phyloP scores from a whole-genome alignment of 2,329 filamentous ascomycete species.

The Fusarium caatingaense region DNA sequence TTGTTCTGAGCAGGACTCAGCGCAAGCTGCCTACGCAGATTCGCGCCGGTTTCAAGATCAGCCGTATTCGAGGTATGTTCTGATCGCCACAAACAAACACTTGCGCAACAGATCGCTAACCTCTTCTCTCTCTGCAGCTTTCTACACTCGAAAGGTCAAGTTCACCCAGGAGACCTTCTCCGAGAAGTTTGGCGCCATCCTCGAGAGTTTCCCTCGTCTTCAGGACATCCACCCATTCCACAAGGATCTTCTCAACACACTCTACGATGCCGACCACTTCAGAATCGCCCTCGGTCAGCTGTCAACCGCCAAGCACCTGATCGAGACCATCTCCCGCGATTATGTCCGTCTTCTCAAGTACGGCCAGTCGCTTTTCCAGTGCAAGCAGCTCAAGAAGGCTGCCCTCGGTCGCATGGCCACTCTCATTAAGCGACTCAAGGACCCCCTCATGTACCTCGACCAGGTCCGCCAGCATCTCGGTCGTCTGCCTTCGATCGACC shows the following conservation, averaged over 20 bases:
- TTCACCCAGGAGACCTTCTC: constrained; percentile 97
- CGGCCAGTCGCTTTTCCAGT: constrained; percentile 96
- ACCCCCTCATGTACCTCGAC: constrained; percentile 94
- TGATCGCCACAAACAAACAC: neutral
- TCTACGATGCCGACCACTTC: constrained; percentile 99
- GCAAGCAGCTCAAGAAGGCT: constrained; percentile 97
- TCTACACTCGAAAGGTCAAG: constrained; percentile 98
- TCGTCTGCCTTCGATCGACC: constrained; percentile 97
- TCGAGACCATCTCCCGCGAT: constrained; percentile 95
- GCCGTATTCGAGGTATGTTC: constrained; percentile 77
- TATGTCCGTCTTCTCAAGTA: constrained; percentile 95
- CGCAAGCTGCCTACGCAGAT: constrained; percentile 95
- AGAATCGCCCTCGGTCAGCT: constrained; percentile 95
- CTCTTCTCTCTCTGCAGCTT: constrained; percentile 63
- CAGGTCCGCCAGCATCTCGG: constrained; percentile 93
- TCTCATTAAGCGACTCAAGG: constrained; percentile 92
- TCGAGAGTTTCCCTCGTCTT: constrained; percentile 92
- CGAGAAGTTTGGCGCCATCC: constrained; percentile 90
- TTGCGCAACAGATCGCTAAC: constrained; percentile 21
- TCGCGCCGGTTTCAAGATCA: constrained; percentile 92
- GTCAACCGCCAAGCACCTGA: constrained; percentile 93
- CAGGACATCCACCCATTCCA: constrained; percentile 97
- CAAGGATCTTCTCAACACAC: constrained; percentile 85
- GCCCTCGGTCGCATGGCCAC: constrained; percentile 98
- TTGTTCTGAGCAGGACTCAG: constrained; percentile 94